Percentiles rank a stretch among this genome's conserved stretches.
phyloP scores from a whole-genome alignment of 352 stramenopile species.

The Thalassiosira ordinaria region DNA sequence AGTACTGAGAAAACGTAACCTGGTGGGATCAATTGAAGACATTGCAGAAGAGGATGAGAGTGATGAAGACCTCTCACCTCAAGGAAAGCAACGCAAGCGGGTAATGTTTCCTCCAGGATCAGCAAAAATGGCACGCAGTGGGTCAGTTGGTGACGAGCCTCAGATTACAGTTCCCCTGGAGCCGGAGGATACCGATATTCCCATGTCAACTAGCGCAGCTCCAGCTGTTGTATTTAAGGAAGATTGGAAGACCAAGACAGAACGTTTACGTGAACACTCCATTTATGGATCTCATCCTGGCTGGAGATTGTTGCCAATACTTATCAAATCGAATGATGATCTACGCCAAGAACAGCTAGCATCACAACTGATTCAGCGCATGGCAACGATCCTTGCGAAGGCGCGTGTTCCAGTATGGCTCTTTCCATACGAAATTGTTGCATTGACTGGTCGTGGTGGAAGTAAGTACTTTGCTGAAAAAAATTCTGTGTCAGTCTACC shows the following conservation, averaged over 20 bases:
- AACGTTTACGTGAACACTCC: slow-evolving; percentile 79
- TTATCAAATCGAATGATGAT: slow-evolving; percentile 99
- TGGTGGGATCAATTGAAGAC: slow-evolving; percentile 14
- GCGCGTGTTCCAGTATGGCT: slow-evolving; percentile 95
- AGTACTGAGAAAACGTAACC: slow-evolving; percentile 44
- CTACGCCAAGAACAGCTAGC: slow-evolving; percentile 98
- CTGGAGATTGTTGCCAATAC: slow-evolving; percentile 90
- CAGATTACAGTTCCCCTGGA: not conserved
- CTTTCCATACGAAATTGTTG: slow-evolving; percentile 97
- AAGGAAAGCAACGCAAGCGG: slow-evolving; percentile 48
- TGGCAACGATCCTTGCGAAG: slow-evolving; percentile 85
- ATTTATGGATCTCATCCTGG: slow-evolving; percentile 71
- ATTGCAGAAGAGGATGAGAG: slow-evolving; percentile 41
- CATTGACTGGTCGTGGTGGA: slow-evolving; percentile 91
- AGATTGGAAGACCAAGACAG: slow-evolving; percentile 86
- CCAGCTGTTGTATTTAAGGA: slow-evolving; percentile 87
- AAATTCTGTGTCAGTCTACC: not conserved
- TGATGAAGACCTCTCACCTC: slow-evolving; percentile 40
- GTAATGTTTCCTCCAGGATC: slow-evolving; percentile 30
- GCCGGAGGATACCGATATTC: slow-evolving; percentile 26
- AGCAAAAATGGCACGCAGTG: slow-evolving; percentile 24
- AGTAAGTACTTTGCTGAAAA: slow-evolving; percentile 48
- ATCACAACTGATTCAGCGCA: slow-evolving; percentile 93
- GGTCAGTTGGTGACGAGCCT: slow-evolving; percentile 30
- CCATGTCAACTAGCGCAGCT: slow-evolving; percentile 14